phyloP scores from a whole-genome alignment of 805 yeast species.

The Cyberlindnera mycetangii region DNA sequence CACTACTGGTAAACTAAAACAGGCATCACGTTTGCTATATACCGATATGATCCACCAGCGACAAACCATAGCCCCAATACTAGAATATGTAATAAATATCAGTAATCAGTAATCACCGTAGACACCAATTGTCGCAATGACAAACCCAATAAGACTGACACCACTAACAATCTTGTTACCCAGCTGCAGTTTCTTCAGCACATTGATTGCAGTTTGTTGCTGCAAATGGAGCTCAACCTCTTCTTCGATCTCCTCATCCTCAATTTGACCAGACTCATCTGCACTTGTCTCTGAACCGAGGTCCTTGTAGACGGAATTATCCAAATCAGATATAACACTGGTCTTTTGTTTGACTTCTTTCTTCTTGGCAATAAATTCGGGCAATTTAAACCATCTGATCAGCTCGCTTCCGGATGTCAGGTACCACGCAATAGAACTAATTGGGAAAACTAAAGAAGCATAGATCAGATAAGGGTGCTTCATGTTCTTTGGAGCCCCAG shows the following conservation, averaged over 20 bases:
- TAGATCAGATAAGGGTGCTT: conserved; percentile 76
- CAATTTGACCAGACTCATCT: conserved; percentile 27
- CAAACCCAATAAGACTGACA: conserved; percentile 43
- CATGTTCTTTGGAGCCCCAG: conserved; percentile 49
- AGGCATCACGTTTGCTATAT: conserved; percentile 1
- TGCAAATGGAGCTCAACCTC: conserved; percentile 42
- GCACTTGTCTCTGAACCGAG: conserved; percentile 32
- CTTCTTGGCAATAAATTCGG: conserved; percentile 3
- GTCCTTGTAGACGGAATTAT: conserved; percentile 44
- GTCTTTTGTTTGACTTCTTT: conserved; percentile 19
- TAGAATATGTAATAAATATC: background rate
- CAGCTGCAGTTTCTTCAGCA: conserved; percentile 33
- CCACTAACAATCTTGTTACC: conserved; percentile 41
- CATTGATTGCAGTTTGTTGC: conserved; percentile 34
- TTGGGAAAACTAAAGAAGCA: conserved; percentile 27
- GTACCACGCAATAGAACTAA: conserved; percentile 17
- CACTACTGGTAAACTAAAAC: too few species aligned
- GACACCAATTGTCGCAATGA: conserved; percentile 52
- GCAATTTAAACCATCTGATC: conserved; percentile 7
- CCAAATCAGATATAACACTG: conserved; percentile 40
- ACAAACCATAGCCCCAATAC: too few species aligned
- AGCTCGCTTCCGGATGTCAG: conserved; percentile 8
- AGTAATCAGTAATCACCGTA: conserved; percentile 44
- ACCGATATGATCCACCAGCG: too few species aligned
- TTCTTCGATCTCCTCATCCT: conserved; percentile 35